Conservation (phyloP, 805 yeast species). For the Saturnispora besseyi region DNA sequence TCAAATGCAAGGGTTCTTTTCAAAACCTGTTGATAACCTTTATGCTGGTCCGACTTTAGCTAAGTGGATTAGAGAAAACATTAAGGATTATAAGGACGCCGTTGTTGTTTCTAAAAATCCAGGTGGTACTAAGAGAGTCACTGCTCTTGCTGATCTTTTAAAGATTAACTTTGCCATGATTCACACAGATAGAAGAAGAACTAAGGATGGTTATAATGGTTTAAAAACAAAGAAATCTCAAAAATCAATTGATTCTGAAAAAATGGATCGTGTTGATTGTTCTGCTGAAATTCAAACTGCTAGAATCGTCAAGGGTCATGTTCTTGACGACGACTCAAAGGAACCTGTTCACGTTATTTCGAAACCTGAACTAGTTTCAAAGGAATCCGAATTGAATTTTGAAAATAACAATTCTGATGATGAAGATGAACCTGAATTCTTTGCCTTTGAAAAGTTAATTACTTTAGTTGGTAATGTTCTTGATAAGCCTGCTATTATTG, state of each 20-base stretch:
- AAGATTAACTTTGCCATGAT: conserved; percentile 98
- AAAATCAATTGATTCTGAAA: conserved; percentile 29
- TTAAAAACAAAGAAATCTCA: conserved; percentile 33
- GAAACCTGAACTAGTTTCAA: conserved; percentile 17
- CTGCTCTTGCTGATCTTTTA: conserved; percentile 93
- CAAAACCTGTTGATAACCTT: conserved; percentile 93
- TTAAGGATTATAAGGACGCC: conserved; percentile 75
- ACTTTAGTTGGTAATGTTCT: conserved; percentile 95
- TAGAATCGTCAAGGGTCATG: conserved; percentile 93
- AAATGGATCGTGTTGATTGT: conserved; percentile 55
- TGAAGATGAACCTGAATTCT: conserved; percentile 63
- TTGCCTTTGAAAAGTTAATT: conserved; percentile 72
- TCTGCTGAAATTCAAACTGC: conserved; percentile 89
- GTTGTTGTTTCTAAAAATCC: conserved; percentile 99
- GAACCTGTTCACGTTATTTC: conserved; percentile 5
- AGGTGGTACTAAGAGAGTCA: conserved; percentile 97
- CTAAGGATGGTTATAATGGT: conserved; percentile 47
- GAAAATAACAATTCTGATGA: conserved; percentile 84
- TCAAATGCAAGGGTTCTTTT: conserved; percentile 98
- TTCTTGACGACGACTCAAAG: conserved; percentile 63
- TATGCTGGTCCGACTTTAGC: conserved; percentile 96
- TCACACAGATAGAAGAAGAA: conserved; percentile 93
- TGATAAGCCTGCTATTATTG: conserved; percentile 81
- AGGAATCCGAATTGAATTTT: conserved; percentile 30
- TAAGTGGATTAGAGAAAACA: conserved; percentile 88